Evolutionary conservation across 257 asterid species (phyloP).

Genomic region (Petrea volubilis): DNA sequence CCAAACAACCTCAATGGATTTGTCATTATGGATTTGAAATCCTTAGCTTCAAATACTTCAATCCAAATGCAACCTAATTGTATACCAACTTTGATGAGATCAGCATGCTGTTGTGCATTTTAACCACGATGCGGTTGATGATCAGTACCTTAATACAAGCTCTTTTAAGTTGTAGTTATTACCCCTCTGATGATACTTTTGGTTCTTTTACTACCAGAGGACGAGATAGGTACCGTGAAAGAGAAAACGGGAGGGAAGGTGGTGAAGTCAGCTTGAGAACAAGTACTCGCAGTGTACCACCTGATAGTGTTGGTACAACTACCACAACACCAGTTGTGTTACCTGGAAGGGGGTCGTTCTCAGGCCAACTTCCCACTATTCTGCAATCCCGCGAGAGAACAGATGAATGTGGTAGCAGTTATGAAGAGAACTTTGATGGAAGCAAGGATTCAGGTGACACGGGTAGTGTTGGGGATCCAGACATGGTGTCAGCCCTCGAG

Average conservation of each 20-base stretch:
- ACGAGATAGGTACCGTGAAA: conserved; percentile 84
- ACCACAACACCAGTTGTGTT: conserved; percentile 43
- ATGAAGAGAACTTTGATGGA: conserved; percentile 84
- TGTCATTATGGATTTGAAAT: no score
- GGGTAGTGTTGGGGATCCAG: conserved; percentile 86
- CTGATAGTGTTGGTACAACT: conserved; percentile 39
- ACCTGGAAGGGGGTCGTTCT: conserved; percentile 62
- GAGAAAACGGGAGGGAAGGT: conserved; percentile 70
- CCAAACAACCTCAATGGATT: no score
- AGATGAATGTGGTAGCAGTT: conserved; percentile 75
- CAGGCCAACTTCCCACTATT: conserved; percentile 74
- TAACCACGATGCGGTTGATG: not conserved
- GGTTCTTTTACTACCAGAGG: conserved; percentile 37
- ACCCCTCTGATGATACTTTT: not conserved
- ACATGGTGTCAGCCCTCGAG: conserved; percentile 60
- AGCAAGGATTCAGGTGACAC: conserved; percentile 86
- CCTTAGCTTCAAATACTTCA: no score
- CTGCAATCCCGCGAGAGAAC: conserved; percentile 80
- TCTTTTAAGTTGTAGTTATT: not conserved
- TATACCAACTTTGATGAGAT: not conserved
- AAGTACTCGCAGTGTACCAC: conserved; percentile 40
- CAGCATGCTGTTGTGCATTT: not conserved
- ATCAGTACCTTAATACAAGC: not conserved
- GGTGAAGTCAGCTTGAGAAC: conserved; percentile 64
- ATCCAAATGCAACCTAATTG: no score